These are phyloP conservation scores for Raffaelea albimanens DNA, from an alignment of 2,329 filamentous ascomycete species.

Conservation along the genomic window DNA sequence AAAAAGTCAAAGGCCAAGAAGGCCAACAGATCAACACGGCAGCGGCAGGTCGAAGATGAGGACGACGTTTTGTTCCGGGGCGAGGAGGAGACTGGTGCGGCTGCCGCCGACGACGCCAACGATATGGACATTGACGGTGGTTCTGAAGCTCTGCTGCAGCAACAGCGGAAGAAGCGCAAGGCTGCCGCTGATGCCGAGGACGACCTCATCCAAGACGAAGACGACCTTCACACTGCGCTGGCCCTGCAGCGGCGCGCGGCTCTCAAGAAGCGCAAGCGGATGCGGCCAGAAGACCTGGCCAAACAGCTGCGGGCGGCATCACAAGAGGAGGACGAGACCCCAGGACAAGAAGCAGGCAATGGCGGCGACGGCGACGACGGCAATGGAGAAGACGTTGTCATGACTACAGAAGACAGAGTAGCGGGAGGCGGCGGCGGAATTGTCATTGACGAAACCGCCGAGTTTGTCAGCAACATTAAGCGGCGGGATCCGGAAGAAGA, in stretches of 20 bases:
- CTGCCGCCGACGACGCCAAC: constrained; percentile 23
- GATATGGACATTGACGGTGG: constrained; percentile 16
- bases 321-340: constrained; percentile 20
- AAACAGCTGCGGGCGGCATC: constrained; percentile 62
- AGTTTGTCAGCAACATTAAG: constrained; percentile 82
- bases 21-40: constrained; percentile 66
- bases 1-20: constrained; percentile 64
- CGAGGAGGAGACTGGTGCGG: constrained; percentile 14
- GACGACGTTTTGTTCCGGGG: constrained; percentile 46
- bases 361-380: constrained; percentile 1
- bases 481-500: constrained; percentile 49
- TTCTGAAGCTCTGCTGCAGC: constrained; percentile 17
- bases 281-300: constrained; percentile 77
- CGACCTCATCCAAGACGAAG: constrained; percentile 74
- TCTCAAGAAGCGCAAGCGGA: constrained; percentile 85
- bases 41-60: constrained; percentile 52
- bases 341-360: background rate
- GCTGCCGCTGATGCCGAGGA: constrained; percentile 46
- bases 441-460: constrained; percentile 91
- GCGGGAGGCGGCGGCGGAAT: constrained; percentile 50
- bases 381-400: constrained; percentile 25
- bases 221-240: constrained; percentile 80
- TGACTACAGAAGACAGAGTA: no score
- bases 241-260: constrained; percentile 74
- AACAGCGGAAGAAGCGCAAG: constrained; percentile 49